Percentiles rank a stretch among this genome's conserved stretches.
phyloP scores from a whole-genome alignment of 352 stramenopile species.

The Phytophthora fragariae region DNA sequence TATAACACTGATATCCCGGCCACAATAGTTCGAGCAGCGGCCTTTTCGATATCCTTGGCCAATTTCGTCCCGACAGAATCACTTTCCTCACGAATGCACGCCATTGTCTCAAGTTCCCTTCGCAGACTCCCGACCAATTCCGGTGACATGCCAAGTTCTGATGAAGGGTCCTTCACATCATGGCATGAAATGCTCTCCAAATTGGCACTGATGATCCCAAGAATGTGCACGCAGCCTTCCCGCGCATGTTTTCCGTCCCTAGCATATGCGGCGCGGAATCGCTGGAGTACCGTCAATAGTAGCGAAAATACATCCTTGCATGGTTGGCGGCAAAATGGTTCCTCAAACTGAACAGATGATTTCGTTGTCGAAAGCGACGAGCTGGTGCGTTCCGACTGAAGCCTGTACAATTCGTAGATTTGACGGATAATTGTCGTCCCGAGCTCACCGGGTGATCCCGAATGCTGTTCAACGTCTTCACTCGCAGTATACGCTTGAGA shows the following conservation, averaged over 20 bases:
- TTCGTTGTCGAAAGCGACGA: constrained; percentile 11
- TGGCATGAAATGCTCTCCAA: constrained; percentile 67
- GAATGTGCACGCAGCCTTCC: constrained; percentile 45
- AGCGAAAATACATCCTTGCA: constrained; percentile 59
- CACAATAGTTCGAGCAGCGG: constrained; percentile 73
- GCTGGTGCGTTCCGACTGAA: constrained; percentile 18
- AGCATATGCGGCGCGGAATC: constrained; percentile 34
- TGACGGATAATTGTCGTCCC: constrained; percentile 36
- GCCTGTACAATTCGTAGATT: constrained; percentile 44
- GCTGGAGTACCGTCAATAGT: constrained; percentile 59
- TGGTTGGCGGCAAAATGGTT: constrained; percentile 80
- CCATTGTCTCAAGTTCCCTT: constrained; percentile 57
- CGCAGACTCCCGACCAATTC: constrained; percentile 50
- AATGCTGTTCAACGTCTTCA: constrained; percentile 8
- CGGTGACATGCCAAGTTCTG: constrained; percentile 49
- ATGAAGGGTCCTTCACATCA: constrained; percentile 49
- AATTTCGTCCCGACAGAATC: neutral
- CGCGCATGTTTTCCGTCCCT: constrained; percentile 6
- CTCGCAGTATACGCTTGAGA: neutral
- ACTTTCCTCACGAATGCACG: constrained; percentile 38
- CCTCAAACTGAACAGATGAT: constrained; percentile 61
- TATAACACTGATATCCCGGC: constrained; percentile 74
- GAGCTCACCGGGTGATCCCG: constrained; percentile 27
- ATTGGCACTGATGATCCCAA: constrained; percentile 74
- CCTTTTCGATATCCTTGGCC: constrained; percentile 48